phyloP scores from a whole-genome alignment of 805 yeast genomes.

The Ogataea nakhonphanomensis region DNA sequence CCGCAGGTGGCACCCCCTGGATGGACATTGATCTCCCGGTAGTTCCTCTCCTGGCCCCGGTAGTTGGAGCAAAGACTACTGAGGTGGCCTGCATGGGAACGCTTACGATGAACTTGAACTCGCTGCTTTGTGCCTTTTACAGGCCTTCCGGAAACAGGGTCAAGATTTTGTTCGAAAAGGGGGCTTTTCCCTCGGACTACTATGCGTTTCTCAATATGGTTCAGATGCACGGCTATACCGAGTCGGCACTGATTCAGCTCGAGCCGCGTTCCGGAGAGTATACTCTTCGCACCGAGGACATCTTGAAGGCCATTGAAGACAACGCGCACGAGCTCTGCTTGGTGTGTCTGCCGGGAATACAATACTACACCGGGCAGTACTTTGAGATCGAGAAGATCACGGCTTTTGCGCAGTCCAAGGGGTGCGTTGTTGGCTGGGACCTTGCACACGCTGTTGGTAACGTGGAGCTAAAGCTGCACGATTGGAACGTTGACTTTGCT shows the following conservation, averaged over 20 bases:
- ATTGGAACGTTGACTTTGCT: constrained; percentile 92
- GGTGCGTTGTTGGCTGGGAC: constrained; percentile 83
- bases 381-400: constrained; percentile 79
- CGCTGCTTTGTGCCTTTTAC: constrained; percentile 71
- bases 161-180: constrained; percentile 79
- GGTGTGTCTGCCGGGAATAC: constrained; percentile 82
- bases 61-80: constrained; percentile 70
- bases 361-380: constrained; percentile 86
- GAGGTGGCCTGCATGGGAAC: constrained; percentile 91
- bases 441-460: constrained; percentile 94
- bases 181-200: constrained; percentile 90
- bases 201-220: constrained; percentile 80
- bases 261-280: constrained; percentile 58
- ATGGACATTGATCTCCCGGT: constrained; percentile 80
- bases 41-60: constrained; percentile 59
- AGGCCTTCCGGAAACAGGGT: constrained; percentile 54
- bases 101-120: constrained; percentile 76
- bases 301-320: constrained; percentile 51
- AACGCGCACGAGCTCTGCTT: constrained; percentile 63
- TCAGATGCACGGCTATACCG: constrained; percentile 49
- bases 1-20: constrained; percentile 61
- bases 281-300: constrained; percentile 58
- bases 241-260: constrained; percentile 60
- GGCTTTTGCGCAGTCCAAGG: constrained; percentile 47
- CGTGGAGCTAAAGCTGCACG: constrained; percentile 70